These are phyloP conservation scores for Tulasnella sp. DNA, from an alignment of 768 basidiomycete genomes.

Conservation along the genomic window DNA sequence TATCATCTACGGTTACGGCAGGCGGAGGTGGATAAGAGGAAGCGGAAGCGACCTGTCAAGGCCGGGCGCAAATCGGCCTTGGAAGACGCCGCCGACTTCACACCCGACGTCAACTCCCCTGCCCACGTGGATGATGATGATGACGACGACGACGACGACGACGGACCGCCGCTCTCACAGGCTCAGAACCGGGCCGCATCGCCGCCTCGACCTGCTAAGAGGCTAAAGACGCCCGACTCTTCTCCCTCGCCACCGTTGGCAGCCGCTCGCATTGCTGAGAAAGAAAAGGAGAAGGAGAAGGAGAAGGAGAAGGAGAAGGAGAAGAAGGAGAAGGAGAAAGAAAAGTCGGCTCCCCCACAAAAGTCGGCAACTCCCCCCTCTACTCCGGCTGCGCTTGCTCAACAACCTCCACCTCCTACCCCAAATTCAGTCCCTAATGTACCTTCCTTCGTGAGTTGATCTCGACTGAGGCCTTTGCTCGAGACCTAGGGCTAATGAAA, in stretches of 20 bases:
- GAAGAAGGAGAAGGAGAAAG: neutral
- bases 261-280: conserved; percentile 39
- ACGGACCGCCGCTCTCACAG: conserved; percentile 26
- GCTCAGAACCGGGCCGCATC: conserved; percentile 21
- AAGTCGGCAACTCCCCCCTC: neutral
- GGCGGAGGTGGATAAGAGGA: conserved; percentile 57
- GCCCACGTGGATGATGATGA: conserved; percentile 30
- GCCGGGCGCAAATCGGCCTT: conserved; percentile 39
- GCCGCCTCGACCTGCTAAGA: conserved; percentile 16
- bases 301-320: neutral
- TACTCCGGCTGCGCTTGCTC: neutral
- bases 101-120: conserved; percentile 26
- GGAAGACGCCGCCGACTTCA: conserved; percentile 17
- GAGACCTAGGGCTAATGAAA: neutral
- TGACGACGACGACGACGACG: conserved; percentile 33
- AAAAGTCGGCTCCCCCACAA: conserved; percentile 2
- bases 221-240: conserved; percentile 35
- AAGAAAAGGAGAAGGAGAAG: neutral
- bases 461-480: neutral
- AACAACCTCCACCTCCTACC: conserved; percentile 1
- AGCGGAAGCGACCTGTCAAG: conserved; percentile 49
- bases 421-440: neutral
- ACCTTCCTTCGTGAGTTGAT: conserved; percentile 10
- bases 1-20: conserved; percentile 58
- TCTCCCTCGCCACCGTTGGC: conserved; percentile 38